Base-by-base conservation (phyloP, 176 grass and related monocot genomes). In the Eleusine indica region DNA sequence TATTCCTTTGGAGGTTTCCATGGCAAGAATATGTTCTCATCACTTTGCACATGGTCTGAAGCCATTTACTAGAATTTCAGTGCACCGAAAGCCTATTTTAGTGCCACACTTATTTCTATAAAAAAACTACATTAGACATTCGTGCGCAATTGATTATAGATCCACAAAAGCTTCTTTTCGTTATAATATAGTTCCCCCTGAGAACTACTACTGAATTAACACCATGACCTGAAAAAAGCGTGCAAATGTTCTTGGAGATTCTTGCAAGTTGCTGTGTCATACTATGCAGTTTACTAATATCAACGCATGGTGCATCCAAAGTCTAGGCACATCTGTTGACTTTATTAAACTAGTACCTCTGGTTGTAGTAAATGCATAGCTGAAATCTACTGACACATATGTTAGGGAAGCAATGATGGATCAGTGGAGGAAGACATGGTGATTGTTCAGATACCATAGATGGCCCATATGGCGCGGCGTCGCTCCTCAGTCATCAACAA, bases 401-500 rank as follows among this genome's bases (percentile, higher is more conserved):
- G 12, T 46, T 21, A 1, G 18, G 19, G 75, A 60, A 64, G 43
- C 18, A 80, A 32, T 63, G 63, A 44, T 56, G 80, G n/a, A 65
- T 78, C 48, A 63, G 61, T 77, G 14, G 65, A 43, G 80, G 17
- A 64, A 68, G 70, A 40, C 39, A 64, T 64, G 71, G 17, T 64
- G 82, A 25, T 38, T 6, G 69, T 60, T 29, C 4, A 66, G 43
- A 63, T 84, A 98, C 96, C 96, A 58, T 98, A 98, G 78, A 98
- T 98, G 83, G 96, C 96, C 96, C 96, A 98, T 78, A 98, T 98
- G 74, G 96, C 96, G 69, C 77, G 91, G 29, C 95, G 89, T 2
- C 95, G 89, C 83, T 94, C 95, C 76, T 90, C 92, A 0, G 96
- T 98, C 96, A 98, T 95, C 68, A 98, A 84, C 87, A 98, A 73